phyloP scores from a whole-genome alignment of 768 basidiomycete genomes.

The Lactifluus volemus region DNA sequence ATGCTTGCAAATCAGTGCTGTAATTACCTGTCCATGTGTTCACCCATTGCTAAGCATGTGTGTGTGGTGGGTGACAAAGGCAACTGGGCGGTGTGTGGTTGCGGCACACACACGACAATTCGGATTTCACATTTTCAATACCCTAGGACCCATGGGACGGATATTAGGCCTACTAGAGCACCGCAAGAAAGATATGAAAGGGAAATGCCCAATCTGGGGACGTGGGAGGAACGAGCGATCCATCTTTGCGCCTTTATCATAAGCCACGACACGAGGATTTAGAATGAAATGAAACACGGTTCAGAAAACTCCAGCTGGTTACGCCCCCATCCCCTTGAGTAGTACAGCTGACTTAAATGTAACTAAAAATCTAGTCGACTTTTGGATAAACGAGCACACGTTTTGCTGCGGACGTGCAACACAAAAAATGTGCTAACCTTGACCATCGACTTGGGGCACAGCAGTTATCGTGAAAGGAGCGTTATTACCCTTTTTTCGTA shows the following conservation, averaged over 20 bases:
- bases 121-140: not conserved
- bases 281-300: too few species aligned
- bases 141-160: conserved; percentile 3
- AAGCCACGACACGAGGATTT: not conserved
- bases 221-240: not conserved
- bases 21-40: not conserved
- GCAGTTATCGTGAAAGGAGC: not conserved
- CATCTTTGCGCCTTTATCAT: not conserved
- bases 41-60: not conserved
- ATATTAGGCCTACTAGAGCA: not conserved
- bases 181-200: not conserved
- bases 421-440: not conserved
- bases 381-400: too few species aligned
- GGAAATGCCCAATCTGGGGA: not conserved
- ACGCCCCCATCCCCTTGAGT: too few species aligned
- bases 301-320: too few species aligned
- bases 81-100: not conserved
- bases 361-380: not conserved
- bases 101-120: not conserved
- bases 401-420: not conserved
- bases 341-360: not conserved
- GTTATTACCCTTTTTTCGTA: not conserved
- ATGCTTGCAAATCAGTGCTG: not conserved
- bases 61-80: not conserved
- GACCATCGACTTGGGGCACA: not conserved